Percentiles rank a stretch among this genome's conserved stretches.
phyloP scores from a whole-genome alignment of 306 rosid genomes.

The Glycine soja region DNA sequence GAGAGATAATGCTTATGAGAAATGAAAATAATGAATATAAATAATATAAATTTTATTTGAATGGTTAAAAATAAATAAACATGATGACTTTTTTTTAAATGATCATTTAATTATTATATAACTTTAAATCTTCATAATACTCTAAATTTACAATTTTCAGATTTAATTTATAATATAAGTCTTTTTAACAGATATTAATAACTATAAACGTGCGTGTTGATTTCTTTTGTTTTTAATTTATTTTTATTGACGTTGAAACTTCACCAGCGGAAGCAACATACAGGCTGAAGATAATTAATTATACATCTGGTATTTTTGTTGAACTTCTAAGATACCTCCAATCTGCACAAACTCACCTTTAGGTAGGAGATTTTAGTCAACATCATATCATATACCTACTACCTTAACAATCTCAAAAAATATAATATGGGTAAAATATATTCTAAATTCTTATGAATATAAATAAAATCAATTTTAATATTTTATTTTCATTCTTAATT shows the following conservation, averaged over 20 bases:
- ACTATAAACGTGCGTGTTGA: too few relatives aligned
- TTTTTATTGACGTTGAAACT: conserved; percentile 3
- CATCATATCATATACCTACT: conserved; percentile 5
- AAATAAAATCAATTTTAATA: not conserved
- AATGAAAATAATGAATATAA: too few relatives aligned
- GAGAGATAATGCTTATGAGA: not conserved
- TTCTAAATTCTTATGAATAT: not conserved
- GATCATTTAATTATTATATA: too few relatives aligned
- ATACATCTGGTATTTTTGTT: not conserved
- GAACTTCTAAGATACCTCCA: conserved; percentile 30
- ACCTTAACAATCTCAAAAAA: not conserved
- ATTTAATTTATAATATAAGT: too few relatives aligned
- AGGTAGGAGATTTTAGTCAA: conserved; percentile 19
- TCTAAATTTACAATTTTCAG: too few relatives aligned
- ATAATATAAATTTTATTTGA: too few relatives aligned
- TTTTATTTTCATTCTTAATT: too few relatives aligned
- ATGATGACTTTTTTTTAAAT: too few relatives aligned
- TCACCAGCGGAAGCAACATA: not conserved
- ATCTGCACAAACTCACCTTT: not conserved
- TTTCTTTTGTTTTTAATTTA: too few relatives aligned
- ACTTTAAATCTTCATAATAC: too few relatives aligned
- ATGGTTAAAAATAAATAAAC: not conserved
- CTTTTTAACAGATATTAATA: too few relatives aligned
- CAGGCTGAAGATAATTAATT: too few relatives aligned
- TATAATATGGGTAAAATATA: not conserved